A percentile compares a stretch with the other conserved stretches of the same genome.
Conservation (phyloP, 75 land plant species). For the Sequoia sempervirens region DNA sequence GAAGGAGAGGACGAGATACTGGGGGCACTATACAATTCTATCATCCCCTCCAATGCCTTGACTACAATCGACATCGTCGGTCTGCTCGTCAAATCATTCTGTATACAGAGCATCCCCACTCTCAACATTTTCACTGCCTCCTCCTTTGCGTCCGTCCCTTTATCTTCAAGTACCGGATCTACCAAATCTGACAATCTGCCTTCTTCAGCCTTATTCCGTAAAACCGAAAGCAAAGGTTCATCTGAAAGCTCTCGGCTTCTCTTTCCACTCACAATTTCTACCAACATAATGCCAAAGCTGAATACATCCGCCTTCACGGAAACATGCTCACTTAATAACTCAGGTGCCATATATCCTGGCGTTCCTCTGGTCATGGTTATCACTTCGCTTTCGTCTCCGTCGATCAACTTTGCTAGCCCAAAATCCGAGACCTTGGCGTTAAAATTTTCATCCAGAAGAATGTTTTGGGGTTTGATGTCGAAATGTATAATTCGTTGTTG, state of each 20-base stretch:
- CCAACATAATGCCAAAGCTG: constrained; percentile 17
- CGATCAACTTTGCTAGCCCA: constrained; percentile 24
- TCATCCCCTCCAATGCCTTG: background rate
- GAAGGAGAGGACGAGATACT: too few species aligned
- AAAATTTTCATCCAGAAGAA: constrained; percentile 15
- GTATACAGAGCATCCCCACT: background rate
- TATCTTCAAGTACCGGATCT: background rate
- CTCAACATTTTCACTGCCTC: background rate
- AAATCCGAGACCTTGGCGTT: constrained; percentile 17
- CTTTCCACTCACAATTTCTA: constrained; percentile 20
- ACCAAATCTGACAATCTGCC: constrained; percentile 3
- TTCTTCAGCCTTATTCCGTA: constrained; percentile 9
- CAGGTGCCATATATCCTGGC: background rate
- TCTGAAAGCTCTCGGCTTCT: constrained; percentile 12
- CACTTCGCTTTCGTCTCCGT: background rate
- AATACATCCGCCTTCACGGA: constrained; percentile 20
- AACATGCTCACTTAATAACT: background rate
- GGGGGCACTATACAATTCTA: background rate
- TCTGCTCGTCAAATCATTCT: background rate
- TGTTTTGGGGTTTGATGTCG: constrained; percentile 23
- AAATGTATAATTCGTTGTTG: constrained; percentile 17
- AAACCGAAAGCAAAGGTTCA: background rate
- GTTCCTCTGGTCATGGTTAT: background rate
- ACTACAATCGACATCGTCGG: background rate
- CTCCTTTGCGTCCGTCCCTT: background rate